Evolutionary conservation across 2,329 filamentous ascomycete species (phyloP), one percentile per base, ranked within the genome.

Genomic region (Aureobasidium subglaciale): DNA sequence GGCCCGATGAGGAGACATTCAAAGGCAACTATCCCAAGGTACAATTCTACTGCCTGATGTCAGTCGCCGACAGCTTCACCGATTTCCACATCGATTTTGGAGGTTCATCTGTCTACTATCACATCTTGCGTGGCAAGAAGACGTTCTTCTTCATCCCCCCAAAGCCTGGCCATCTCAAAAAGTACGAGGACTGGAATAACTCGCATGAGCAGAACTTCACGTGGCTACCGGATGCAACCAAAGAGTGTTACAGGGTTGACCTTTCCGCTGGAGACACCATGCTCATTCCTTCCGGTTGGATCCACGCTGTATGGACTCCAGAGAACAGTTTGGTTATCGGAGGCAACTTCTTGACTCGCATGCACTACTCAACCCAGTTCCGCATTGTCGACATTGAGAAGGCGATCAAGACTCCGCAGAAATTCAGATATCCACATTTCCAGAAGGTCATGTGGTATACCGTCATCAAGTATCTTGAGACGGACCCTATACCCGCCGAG

Each of bases 31-130:
- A 76, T 56, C 81, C 83, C 6, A 80, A 82, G 57, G 84, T 87
- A 7, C 82, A 85, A 58, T 86, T 84, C 63, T 85, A 85, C 70
- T 84, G 82, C 64, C 70, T 87, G 32, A 87, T 87, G 84, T 86
- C 84, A 5, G 83, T 86, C 20, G 81, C 82, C 11, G 83, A 87
- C 67, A 85, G 83, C 67, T 87, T 85, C 61, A 87, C 84, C 18
- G 84, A 87, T 66, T 87, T 87, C 61, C 84, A 87, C 67, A 84
- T 87, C 64, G 84, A 87, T 64, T 87, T 87, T 67, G 84, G 83
- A 32, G 84, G 84, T 5, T 86, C 84, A 4, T 86, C 83, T 1
- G 84, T 87, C 5, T 87, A 82, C 64, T 87, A 87, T 61, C 84
- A 86, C 63, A 86, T 87, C 59, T 68, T 86, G 55, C 83, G 83